Base-by-base conservation (phyloP, 495 filamentous ascomycete genomes). In the Parathielavia hyrcaniae region DNA sequence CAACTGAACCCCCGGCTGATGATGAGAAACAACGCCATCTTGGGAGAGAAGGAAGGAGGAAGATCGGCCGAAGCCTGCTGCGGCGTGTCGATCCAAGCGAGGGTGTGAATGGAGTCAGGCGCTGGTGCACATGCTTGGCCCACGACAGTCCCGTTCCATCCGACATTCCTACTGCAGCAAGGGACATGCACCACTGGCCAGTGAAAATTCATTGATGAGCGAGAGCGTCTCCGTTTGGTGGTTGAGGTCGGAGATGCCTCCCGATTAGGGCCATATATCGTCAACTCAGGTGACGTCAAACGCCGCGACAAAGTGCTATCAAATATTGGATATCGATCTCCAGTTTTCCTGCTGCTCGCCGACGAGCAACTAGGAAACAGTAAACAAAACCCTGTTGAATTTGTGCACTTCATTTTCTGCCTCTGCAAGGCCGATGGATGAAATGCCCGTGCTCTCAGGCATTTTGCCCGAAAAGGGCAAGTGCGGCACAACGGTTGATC, bases 401-500 rank as follows among this genome's bases (percentile, higher is more conserved):
- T n/a, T n/a, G n/a, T n/a, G n/a, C n/a, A n/a, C n/a, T n/a, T n/a
- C n/a, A n/a, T n/a, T n/a, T n/a, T n/a, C n/a, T n/a, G n/a, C n/a
- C n/a, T n/a, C n/a, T n/a, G n/a, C n/a, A n/a, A n/a, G n/a, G n/a
- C n/a, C n/a, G n/a, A n/a, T n/a, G n/a, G n/a, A 50, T 35, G 45
- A 47, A 6, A 47, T 32, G 14, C 52, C 14, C 46, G n/a, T n/a
- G n/a, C 38, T 43, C 36, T 10, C 4, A 10, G 17, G 5, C 5
- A 13, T 4, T 8, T 39, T 23, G 50, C 13, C 34, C 47, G n/a
- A 36, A 48, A 52, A 41, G 35, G 49, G 50, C 30, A 50, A 59
- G 22, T 12, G 45, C 45, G 47, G 60, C 40, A 38, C 46, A 41
- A 11, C 20, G 34, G 61, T 32, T 53, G 61, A 67, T 67, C 64